Base-by-base conservation (phyloP, 306 rosid genomes). In the Cucurbita moschata region DNA sequence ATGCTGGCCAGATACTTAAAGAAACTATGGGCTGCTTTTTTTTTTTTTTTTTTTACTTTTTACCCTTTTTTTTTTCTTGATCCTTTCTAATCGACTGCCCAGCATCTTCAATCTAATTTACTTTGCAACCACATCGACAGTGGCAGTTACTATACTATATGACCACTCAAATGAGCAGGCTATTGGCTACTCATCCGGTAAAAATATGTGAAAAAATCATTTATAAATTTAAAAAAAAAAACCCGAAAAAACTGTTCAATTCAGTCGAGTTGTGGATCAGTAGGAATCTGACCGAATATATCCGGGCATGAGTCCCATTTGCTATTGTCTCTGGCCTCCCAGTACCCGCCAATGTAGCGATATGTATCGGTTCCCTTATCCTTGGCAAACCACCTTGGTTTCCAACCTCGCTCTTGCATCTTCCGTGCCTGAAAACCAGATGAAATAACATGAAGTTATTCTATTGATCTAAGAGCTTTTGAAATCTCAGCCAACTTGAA, bases 351-450 rank as follows among this genome's bases (percentile, higher is more conserved):
- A 15, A 77, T 8, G 23, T 89, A 95, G 61, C 83, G 85, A 81
- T 91, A 91, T 15, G 97, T n/a, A 55, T 92, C 99, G 8, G 82
- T 89, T 4, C 73, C 91, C 79, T 88, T 87, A 68, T 95, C 97
- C 81, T 79, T 84, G 0, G 86, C 81, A 77, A 95, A 95, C 99
- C 99, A 95, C 74, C 84, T 89, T 5, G 99, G 97, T 81, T 84
- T 88, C 99, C 99, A 95, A 52, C 99, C 99, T 19, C 92, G 81
- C 78, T 95, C 97, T 85, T 95, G 99, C 99, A 95, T 91, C 82
- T 84, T 88, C 77, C 97, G 86, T 39, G 99, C 97, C 99, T 95
- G 84, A 75, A 83, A 43, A 38, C 21, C 49, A 35, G 21, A 43
- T 15, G 63, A 52, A 78, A 78, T 80, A 63, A 51, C 70, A 79